Evolutionary conservation across 495 filamentous ascomycete genomes (phyloP).

Genomic region (Hypoxylon crocopeplum): DNA sequence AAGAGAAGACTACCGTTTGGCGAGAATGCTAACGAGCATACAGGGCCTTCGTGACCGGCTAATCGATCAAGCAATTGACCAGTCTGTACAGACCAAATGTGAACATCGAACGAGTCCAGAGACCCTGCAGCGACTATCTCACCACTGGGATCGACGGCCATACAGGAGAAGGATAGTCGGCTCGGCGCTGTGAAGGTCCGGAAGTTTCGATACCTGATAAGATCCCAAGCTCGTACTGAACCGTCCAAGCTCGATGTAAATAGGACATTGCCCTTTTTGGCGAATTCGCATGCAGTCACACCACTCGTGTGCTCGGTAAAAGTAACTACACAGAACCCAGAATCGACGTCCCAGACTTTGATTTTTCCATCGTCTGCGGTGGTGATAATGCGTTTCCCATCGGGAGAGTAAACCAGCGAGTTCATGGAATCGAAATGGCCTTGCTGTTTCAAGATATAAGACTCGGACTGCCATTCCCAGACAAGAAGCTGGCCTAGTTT

Average conservation of each 20-base stretch:
- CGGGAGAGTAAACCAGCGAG: conserved; percentile 87
- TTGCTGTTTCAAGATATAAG: conserved; percentile 98
- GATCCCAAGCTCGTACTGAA: conserved; percentile 93
- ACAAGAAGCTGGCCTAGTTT: conserved; percentile 93
- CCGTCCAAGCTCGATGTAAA: conserved; percentile 96
- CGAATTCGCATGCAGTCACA: conserved; percentile 94
- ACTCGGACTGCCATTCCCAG: conserved; percentile 99
- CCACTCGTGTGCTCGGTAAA: conserved; percentile 97
- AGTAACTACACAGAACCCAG: conserved; percentile 96
- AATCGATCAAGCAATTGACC: conserved; percentile 92
- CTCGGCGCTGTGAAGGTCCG: conserved; percentile 94
- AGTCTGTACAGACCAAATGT: conserved; percentile 98
- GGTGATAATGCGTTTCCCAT: conserved; percentile 90
- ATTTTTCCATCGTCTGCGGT: conserved; percentile 96
- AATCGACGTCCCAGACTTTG: conserved; percentile 96
- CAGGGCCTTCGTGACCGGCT: conserved; percentile 90
- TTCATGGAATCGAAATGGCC: conserved; percentile 98
- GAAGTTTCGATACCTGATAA: conserved; percentile 96
- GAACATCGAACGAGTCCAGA: conserved; percentile 93
- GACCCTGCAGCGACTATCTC: conserved; percentile 96
- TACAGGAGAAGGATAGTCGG: conserved; percentile 85
- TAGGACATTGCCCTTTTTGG: conserved; percentile 90
- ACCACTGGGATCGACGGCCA: conserved; percentile 95
- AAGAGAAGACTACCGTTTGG: conserved; percentile 82
- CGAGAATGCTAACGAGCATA: conserved; percentile 85